Evolutionary conservation across 257 asterid species (phyloP), one percentile per base, ranked within the genome.

Genomic region (Jacaranda mimosifolia): DNA sequence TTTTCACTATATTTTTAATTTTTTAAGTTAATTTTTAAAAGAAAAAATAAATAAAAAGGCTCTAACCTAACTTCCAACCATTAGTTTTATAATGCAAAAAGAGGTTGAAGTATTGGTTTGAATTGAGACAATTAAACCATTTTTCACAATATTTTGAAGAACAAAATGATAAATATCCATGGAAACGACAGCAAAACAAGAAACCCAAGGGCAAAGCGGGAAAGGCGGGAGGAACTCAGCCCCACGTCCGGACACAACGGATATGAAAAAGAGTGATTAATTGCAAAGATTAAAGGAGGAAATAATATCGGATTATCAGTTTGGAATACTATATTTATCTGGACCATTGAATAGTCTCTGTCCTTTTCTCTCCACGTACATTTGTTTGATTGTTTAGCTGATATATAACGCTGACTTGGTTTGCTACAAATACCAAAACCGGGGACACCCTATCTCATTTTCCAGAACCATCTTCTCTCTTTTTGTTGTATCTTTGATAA

Each of bases 151-250:
- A 49, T 49, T 49, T 42, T 9, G 1, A 42, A 42, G 8, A 42
- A 9, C 6, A 42, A 42, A 42, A 9, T 5, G 6, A 9, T 1
- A 40, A 42, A 42, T 42, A 3, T 42, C 46, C 46, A 3, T 42
- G 9, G 9, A 42, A 5, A 42, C 6, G 32, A 26, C 32, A 26
- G 32, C 32, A 18, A 35, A 7, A 36, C 5, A 64, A 58, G 66
- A 46, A 68, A 58, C 55, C n/a, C 4, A 83, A 76, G 84, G 86
- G 84, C 81, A 85, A 74, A 80, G 85, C 83, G 82, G 85, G 83
- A 55, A 83, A 80, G 65, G 42, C 73, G 89, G 81, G 52, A 45
- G 60, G 52, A 73, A 45, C 13, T 36, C 39, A 59, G 13, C 68
- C 21, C 35, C 63, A 32, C 59, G 68, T 66, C 70, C 76, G 42